These are phyloP conservation scores for Wallacemonas rigidus DNA, from an alignment of 208 protist genomes.

Conservation along the genomic window DNA sequence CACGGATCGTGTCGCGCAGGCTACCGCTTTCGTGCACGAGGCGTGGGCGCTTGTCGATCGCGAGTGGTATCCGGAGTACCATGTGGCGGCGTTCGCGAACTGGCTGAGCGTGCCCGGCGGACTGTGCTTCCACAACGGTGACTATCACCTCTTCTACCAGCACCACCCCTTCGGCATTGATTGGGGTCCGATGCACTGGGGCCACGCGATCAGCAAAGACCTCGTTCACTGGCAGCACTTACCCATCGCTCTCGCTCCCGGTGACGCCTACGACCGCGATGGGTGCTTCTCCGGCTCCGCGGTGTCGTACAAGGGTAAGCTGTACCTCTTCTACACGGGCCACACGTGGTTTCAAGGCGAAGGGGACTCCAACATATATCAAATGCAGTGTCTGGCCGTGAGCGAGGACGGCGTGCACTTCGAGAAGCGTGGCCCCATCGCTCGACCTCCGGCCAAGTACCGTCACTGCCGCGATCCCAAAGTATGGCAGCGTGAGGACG, in stretches of 20 bases:
- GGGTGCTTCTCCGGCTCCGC: conserved; percentile 60
- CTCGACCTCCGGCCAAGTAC: conserved; percentile 32
- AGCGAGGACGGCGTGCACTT: conserved; percentile 46
- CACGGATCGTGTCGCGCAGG: conserved; percentile 32
- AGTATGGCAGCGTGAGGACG: conserved; percentile 36
- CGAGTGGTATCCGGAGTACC: conserved; percentile 49
- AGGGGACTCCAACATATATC: conserved; percentile 32
- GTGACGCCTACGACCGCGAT: conserved; percentile 39
- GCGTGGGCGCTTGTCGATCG: conserved; percentile 25
- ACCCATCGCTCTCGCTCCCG: conserved; percentile 41
- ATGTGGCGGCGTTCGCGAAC: conserved; percentile 34
- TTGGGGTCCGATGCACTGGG: conserved; percentile 64
- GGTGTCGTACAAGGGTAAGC: conserved; percentile 33
- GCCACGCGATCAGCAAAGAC: conserved; percentile 41
- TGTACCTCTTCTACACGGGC: conserved; percentile 65
- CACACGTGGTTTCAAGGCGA: conserved; percentile 30
- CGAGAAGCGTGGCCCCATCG: conserved; percentile 32
- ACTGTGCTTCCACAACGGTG: conserved; percentile 36
- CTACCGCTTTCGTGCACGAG: conserved; percentile 19
- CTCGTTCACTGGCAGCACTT: conserved; percentile 49
- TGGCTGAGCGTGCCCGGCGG: conserved; percentile 55
- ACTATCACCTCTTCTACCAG: conserved; percentile 56
- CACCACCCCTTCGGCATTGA: conserved; percentile 45
- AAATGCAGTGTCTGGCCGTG: conserved; percentile 60
- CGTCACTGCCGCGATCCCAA: conserved; percentile 52